phyloP scores from a whole-genome alignment of 2,329 filamentous ascomycete genomes.

The Karstenula rhodostoma region DNA sequence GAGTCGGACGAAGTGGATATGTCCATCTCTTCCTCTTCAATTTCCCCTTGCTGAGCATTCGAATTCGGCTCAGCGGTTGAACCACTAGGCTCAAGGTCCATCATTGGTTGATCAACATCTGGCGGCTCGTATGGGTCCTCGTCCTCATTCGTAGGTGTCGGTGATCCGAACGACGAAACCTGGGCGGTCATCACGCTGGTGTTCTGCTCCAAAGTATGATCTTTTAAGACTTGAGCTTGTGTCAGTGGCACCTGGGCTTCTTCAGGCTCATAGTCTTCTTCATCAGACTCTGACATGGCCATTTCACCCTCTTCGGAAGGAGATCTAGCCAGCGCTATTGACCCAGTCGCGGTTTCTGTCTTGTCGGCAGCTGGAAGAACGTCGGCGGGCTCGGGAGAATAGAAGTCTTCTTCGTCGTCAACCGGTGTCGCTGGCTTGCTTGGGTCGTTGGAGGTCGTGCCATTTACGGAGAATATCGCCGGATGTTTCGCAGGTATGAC shows the following conservation, averaged over 20 bases:
- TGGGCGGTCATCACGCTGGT: background rate
- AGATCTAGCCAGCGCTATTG: conserved; percentile 19
- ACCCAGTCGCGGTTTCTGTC: background rate
- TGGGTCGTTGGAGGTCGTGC: background rate
- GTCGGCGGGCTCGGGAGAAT: conserved; percentile 38
- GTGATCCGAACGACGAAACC: conserved; percentile 16
- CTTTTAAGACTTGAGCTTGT: background rate
- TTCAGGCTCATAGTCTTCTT: conserved; percentile 46
- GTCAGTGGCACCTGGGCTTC: conserved; percentile 24
- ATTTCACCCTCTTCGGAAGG: conserved; percentile 44
- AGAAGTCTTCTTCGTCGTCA: conserved; percentile 47
- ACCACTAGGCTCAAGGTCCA: conserved; percentile 16
- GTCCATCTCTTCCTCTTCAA: conserved; percentile 46
- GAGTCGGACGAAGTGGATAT: conserved; percentile 37
- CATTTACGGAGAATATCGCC: background rate
- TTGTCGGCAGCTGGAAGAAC: conserved; percentile 5
- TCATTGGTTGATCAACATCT: conserved; percentile 33
- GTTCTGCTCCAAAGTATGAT: background rate
- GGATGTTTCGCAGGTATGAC: background rate
- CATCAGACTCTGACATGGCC: conserved; percentile 45
- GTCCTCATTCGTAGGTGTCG: conserved; percentile 31
- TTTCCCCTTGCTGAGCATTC: conserved; percentile 16
- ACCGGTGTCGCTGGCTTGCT: conserved; percentile 30
- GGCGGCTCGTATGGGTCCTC: conserved; percentile 46
- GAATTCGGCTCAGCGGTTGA: background rate